Base-by-base conservation (phyloP, 2,329 filamentous ascomycete species). In the Lecanosticta acicola region DNA sequence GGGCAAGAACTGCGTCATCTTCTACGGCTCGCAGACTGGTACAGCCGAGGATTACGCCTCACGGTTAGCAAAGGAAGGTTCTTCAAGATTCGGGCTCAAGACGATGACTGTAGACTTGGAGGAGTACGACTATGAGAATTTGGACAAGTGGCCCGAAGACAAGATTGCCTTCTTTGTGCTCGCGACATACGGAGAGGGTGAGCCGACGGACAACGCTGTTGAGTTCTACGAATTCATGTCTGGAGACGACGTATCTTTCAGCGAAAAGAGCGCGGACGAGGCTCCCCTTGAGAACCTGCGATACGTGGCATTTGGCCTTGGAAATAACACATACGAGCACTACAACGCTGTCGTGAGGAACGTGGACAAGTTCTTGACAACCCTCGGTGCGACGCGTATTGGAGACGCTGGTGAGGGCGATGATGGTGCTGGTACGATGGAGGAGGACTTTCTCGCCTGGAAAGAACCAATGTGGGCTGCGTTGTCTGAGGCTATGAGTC, bases 291-390 rank as follows among this genome's bases (percentile, higher is more conserved):
- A 72, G 41, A 90, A 87, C 61, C 79, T 98, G 64, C 91, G 90
- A 68, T 98, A 90, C 65, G 89, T 98, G 62, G 80, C 89, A 46
- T 98, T 98, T 62, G 93, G 93, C 62, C 81, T 98, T 32, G 93
- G 93, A 57, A 98, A 98, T 77, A 98, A 97, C 75, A 97, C 93
- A 20, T 98, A 98, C 67, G 93, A 98, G 67, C 93, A 98, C 75
- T 98, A 96, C 78, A 98, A 98, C 74, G 85, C 85, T 42, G 95
- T 98, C 88, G 90, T 98, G 50, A 88, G 91, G 67, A 87, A 91
- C 54, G 84, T 97, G 47, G 82, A 93, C 71, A 82, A 85, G 66
- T 83, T 82, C 51, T 74, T 98, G 48, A 76, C 81, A 62, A 91
- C 86, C 62, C 76, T 94, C 16, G 93, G 93, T 50, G 93, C 86